Base-by-base conservation (phyloP, 208 protist genomes). In the Plasmodiophora brassicae region DNA sequence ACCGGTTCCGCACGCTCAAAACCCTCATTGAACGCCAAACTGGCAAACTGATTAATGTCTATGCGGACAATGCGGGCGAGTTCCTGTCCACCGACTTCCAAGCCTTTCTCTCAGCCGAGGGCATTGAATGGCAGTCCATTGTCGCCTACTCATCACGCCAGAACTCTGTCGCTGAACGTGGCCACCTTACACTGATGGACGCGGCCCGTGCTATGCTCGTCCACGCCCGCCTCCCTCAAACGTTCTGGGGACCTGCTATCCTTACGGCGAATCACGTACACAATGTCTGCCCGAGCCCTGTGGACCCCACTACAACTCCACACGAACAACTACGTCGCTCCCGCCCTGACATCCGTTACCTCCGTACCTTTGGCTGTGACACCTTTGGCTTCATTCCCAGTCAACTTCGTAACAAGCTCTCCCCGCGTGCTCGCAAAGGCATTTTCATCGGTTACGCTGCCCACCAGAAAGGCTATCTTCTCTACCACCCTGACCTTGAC, bases 71-170 rank as follows among this genome's bases (percentile, higher is more conserved):
- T 32, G 65, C 5, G 32, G 20, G 20, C 5, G 65, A 38, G 65
- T 78, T 78, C n/a, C 32, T 78, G 10, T 38, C 10, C n/a, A 32
- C 5, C n/a, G n/a, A 78, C 5, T 78, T 78, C n/a, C 10, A 14
- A 32, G 5, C 10, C n/a, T 78, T 38, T 78, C 65, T 78, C n/a
- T n/a, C 20, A 5, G n/a, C 32, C 10, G 20, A 5, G 32, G 65
- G 65, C 32, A 78, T 78, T 32, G 65, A 78, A 32, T 78, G 65
- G 65, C 65, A 78, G 65, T 78, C 65, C 20, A 78, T 38, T 5
- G 65, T 78, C 10, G 65, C 32, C 32, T 78, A 78, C 41, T 78
- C 65, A 5, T 78, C 65, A 5, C 14, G 41, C 10, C 65, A 78
- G 41, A 78, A 78, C 41, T n/a, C 32, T 14, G n/a, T 78, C n/a